These are phyloP conservation scores for Mucor plumbeus DNA, from an alignment of 371 early-diverging fungal species.

Conservation along the genomic window DNA sequence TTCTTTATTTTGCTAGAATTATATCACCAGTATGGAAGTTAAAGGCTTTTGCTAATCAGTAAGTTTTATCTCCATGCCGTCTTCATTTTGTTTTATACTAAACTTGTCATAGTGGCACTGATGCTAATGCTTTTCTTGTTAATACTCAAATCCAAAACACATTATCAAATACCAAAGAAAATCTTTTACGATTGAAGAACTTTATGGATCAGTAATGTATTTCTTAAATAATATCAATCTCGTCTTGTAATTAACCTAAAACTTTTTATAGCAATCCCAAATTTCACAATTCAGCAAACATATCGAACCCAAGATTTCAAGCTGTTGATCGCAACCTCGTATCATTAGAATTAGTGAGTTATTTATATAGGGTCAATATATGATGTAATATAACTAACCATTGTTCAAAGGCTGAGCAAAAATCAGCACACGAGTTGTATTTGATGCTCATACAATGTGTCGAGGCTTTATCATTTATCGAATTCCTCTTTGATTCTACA, in stretches of 20 bases:
- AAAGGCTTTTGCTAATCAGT: constrained; percentile 48
- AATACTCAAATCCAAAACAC: constrained; percentile 20
- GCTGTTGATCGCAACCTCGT: constrained; percentile 30
- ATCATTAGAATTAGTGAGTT: constrained; percentile 30
- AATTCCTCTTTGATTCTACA: constrained; percentile 65
- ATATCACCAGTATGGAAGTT: constrained; percentile 79
- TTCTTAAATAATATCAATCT: background rate
- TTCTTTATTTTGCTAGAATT: constrained; percentile 77
- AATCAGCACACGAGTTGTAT: constrained; percentile 72
- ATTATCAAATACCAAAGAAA: constrained; percentile 51
- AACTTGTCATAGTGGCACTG: background rate
- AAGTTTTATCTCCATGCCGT: background rate
- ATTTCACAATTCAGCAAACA: constrained; percentile 34
- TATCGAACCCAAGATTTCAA: constrained; percentile 35
- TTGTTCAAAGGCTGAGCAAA: constrained; percentile 62
- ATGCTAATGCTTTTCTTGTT: background rate
- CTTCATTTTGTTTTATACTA: background rate
- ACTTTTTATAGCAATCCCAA: constrained; percentile 31
- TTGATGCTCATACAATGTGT: constrained; percentile 66
- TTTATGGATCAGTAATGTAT: constrained; percentile 55
- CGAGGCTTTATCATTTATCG: constrained; percentile 79
- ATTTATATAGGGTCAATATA: background rate
- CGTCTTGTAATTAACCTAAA: background rate
- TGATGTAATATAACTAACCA: background rate
- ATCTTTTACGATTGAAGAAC: constrained; percentile 48